Evolutionary conservation across 495 filamentous ascomycete genomes (phyloP), one percentile per base, ranked within the genome.

Genomic region (Niebla homalea): DNA sequence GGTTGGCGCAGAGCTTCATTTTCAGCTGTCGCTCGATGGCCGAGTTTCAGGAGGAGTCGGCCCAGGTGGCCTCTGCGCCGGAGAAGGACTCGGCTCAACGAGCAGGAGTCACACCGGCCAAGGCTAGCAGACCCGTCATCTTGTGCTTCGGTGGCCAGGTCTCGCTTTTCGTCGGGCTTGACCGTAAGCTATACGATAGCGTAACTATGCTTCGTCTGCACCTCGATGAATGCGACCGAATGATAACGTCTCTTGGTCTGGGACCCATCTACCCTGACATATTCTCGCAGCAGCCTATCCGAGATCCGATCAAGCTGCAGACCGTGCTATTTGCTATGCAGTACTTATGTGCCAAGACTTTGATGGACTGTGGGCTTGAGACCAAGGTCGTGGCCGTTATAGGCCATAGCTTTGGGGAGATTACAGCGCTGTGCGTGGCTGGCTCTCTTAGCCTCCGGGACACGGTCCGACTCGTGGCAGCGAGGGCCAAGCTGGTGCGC

Each of bases 61-160:
- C 16, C 25, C 25, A 26, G 25, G 18, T 41, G 12, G 5, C 8
- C 41, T 26, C 8, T 26, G 25, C 25, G 25, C 25, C 25, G 25
- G 25, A 26, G 8, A 26, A 26, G 25, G 25, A 26, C 25, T 26
- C 25, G 25, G 25, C 25, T 26, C 25, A 4, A 26, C 25, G 25
- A 26, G 25, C 25, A 26, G 25, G 25, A 26, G 25, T 26, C 25
- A 26, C 25, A 8, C 25, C 25, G 25, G 25, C n/a, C 21, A 26
- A 26, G 25, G 25, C 25, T 26, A 26, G 25, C n/a, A 29, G 48
- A 41, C 69, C 74, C 0, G 63, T 77, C 1, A 55, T 80, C 1
- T 56, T 80, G 0, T 75, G 71, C 51, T 78, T 80, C 41, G 74
- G 76, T 4, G 75, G 74, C 5, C 76, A 80, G 51, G 56, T 68